phyloP scores from a whole-genome alignment of 176 grass and related monocot genomes.

The Thalia dealbata region DNA sequence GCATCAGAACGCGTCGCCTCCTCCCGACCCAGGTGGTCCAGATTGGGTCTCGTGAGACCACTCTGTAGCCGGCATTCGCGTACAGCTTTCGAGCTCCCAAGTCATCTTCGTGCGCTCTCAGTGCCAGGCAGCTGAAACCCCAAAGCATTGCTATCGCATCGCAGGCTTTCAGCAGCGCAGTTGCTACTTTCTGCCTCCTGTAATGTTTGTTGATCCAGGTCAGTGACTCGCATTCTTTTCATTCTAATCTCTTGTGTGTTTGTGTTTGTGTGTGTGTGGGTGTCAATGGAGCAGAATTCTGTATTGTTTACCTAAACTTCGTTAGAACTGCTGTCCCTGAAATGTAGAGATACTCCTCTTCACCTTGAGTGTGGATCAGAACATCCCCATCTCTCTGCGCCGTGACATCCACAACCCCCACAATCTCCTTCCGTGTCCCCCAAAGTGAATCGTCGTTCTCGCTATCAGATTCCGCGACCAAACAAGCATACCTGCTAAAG shows the following conservation, averaged over 20 bases:
- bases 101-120: conserved; percentile 72
- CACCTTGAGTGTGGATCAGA: conserved; percentile 38
- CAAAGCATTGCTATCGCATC: conserved; percentile 46
- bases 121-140: conserved; percentile 52
- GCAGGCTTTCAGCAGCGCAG: conserved; percentile 63
- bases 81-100: conserved; percentile 46
- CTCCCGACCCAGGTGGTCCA: conserved; percentile 67
- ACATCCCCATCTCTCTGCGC: conserved; percentile 57
- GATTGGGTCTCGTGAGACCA: conserved; percentile 45
- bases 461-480: conserved; percentile 62
- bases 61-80: conserved; percentile 51
- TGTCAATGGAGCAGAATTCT: not conserved
- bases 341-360: conserved; percentile 58
- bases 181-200: conserved; percentile 76
- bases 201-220: not conserved
- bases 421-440: conserved; percentile 40
- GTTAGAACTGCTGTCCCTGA: conserved; percentile 81
- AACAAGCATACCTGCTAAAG: conserved; percentile 61
- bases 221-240: not conserved
- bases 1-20: conserved; percentile 62
- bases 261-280: no score
- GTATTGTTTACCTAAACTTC: conserved; percentile 43
- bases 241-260: not conserved
- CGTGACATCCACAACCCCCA: conserved; percentile 65
- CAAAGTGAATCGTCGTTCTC: not conserved